A percentile compares a stretch with the other conserved stretches of the same genome.
Conservation (phyloP, 306 rosid genomes). For the Trifolium subterraneum region DNA sequence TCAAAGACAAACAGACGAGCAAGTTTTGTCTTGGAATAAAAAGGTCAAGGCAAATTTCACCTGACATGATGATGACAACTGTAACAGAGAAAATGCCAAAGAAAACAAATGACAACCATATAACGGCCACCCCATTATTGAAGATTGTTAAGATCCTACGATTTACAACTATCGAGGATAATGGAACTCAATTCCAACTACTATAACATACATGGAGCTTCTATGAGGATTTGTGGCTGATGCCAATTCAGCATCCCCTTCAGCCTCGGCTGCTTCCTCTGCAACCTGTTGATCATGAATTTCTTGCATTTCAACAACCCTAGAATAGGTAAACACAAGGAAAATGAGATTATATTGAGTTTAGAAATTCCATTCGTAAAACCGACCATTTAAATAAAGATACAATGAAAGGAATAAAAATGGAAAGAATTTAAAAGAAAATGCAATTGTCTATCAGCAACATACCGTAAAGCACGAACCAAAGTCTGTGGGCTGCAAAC, state of each 20-base stretch:
- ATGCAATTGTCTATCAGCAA: conserved; percentile 33
- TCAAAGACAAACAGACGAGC: too few species aligned
- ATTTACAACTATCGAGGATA: conserved; percentile 29
- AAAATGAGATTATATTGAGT: conserved; percentile 38
- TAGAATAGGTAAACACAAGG: conserved; percentile 37
- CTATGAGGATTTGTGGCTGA: conserved; percentile 74
- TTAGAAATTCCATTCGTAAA: conserved; percentile 22
- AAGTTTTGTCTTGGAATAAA: too few species aligned
- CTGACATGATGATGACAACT: too few species aligned
- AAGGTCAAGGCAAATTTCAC: too few species aligned
- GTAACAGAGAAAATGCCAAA: too few species aligned
- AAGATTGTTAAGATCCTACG: conserved; percentile 30
- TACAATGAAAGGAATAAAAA: conserved; percentile 26
- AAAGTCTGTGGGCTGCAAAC: conserved; percentile 90
- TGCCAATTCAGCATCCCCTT: conserved; percentile 83
- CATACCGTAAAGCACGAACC: conserved; percentile 94
- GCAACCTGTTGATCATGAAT: conserved; percentile 94
- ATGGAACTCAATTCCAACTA: conserved; percentile 41
- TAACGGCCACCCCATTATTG: background rate
- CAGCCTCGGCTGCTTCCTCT: conserved; percentile 99
- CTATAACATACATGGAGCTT: conserved; percentile 58
- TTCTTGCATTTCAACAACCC: conserved; percentile 99
- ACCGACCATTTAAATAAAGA: conserved; percentile 27
- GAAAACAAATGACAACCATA: too few species aligned
- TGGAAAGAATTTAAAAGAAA: conserved; percentile 19